A percentile compares a stretch with the other conserved stretches of the same genome.
phyloP scores from a whole-genome alignment of 768 basidiomycete genomes.

The Boletus tylopilopsis region DNA sequence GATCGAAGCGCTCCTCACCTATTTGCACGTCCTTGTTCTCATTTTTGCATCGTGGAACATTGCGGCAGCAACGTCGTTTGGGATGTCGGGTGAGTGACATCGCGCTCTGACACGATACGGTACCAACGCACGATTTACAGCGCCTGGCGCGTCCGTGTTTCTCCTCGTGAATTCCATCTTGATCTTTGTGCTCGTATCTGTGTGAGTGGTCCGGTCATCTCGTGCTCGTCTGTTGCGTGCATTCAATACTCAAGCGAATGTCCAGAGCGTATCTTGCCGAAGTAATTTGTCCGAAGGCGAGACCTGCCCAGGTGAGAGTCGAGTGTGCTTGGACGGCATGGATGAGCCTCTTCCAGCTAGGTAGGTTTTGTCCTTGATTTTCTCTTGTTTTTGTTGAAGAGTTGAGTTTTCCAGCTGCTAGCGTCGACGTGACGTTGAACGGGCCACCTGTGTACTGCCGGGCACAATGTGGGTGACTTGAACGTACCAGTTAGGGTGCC shows the following conservation, averaged over 20 bases:
- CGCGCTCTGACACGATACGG: neutral
- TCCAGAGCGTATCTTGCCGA: conserved; percentile 34
- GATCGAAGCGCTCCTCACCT: conserved; percentile 38
- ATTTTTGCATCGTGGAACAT: conserved; percentile 61
- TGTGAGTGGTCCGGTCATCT: conserved; percentile 24
- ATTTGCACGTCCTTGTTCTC: conserved; percentile 49
- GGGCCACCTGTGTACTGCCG: conserved; percentile 38
- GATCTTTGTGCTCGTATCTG: conserved; percentile 26
- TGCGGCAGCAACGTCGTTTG: conserved; percentile 33
- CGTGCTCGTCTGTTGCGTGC: neutral
- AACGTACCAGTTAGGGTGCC: neutral
- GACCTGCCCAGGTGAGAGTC: conserved; percentile 41
- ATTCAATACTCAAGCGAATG: neutral
- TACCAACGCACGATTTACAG: conserved; percentile 25
- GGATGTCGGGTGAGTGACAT: conserved; percentile 34
- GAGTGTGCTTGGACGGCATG: conserved; percentile 58
- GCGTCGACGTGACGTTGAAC: conserved; percentile 44
- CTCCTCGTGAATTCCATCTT: conserved; percentile 45
- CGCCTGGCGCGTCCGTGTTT: conserved; percentile 45
- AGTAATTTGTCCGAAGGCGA: conserved; percentile 33
- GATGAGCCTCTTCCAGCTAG: conserved; percentile 47
- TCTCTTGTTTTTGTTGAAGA: neutral
- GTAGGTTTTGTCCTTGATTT: conserved; percentile 30
- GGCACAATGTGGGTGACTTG: conserved; percentile 30
- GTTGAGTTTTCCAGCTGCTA: conserved; percentile 37